Evolutionary conservation across 495 filamentous ascomycete genomes (phyloP).

Genomic region (Podospora tetraspora): DNA sequence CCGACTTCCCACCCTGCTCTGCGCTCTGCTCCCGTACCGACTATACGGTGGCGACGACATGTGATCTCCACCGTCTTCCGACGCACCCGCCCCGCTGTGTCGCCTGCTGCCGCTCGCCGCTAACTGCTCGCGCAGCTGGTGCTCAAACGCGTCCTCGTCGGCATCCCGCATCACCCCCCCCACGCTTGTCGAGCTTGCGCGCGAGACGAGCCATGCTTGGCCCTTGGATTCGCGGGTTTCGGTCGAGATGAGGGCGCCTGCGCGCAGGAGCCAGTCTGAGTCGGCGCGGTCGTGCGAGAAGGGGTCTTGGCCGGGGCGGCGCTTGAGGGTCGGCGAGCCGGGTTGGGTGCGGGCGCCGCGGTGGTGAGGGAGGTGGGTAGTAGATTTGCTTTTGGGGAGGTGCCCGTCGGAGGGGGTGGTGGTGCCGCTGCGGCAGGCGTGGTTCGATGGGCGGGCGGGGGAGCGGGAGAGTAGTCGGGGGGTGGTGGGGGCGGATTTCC

Average conservation of each 20-base stretch:
- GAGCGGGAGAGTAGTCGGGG: slow-evolving; percentile 53
- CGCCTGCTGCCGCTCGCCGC: slow-evolving; percentile 32
- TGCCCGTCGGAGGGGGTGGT: slow-evolving; percentile 21
- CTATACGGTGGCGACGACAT: slow-evolving; percentile 33
- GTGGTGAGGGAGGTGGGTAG: slow-evolving; percentile 35
- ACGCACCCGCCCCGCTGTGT: slow-evolving; percentile 25
- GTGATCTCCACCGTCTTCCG: slow-evolving; percentile 26
- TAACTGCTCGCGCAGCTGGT: slow-evolving; percentile 37
- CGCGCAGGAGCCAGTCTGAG: slow-evolving; percentile 69
- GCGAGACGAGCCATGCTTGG: slow-evolving; percentile 69
- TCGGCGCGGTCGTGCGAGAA: slow-evolving; percentile 36
- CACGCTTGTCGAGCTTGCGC: slow-evolving; percentile 66
- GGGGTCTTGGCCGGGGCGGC: slow-evolving; percentile 1
- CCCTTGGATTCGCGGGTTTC: slow-evolving; percentile 72
- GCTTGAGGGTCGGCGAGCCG: slow-evolving; percentile 26
- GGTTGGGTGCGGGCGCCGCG: slow-evolving; percentile 5
- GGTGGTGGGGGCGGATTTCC: slow-evolving; percentile 52
- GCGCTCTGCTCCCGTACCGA: slow-evolving; percentile 40
- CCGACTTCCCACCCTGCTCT: slow-evolving; percentile 42
- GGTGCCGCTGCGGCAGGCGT: slow-evolving; percentile 23
- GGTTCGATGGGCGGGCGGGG: slow-evolving; percentile 39
- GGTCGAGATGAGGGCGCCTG: slow-evolving; percentile 64
- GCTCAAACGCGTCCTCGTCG: slow-evolving; percentile 43
- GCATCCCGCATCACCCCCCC: slow-evolving; percentile 43
- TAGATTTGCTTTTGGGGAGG: slow-evolving; percentile 43